Percentiles rank a stretch among this genome's conserved stretches.
These are phyloP conservation scores for Peterozyma xylosa DNA, from an alignment of 805 yeast genomes.

Conservation along the genomic window DNA sequence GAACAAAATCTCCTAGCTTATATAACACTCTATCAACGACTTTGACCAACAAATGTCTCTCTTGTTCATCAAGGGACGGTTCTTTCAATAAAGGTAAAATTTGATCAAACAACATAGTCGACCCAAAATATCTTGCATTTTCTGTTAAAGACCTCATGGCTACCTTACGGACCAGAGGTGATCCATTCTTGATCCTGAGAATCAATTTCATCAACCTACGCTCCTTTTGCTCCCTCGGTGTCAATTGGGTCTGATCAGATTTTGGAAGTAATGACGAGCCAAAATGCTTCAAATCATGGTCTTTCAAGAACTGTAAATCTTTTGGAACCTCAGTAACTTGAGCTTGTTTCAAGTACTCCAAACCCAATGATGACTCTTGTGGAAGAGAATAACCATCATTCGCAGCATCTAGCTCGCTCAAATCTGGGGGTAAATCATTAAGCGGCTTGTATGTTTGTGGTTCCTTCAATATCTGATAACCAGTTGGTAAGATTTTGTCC, in stretches of 20 bases:
- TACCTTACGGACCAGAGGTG: slow-evolving; percentile 56
- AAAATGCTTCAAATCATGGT: slow-evolving; percentile 66
- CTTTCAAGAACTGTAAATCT: slow-evolving; percentile 63
- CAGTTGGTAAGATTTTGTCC: slow-evolving; percentile 43
- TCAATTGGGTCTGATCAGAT: slow-evolving; percentile 23
- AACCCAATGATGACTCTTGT: slow-evolving; percentile 28
- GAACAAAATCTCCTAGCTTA: slow-evolving; percentile 53
- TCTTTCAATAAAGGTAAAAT: slow-evolving; percentile 75
- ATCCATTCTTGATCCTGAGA: slow-evolving; percentile 71
- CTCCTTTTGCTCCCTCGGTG: slow-evolving; percentile 51
- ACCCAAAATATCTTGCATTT: slow-evolving; percentile 58
- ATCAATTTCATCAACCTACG: slow-evolving; percentile 55
- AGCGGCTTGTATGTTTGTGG: slow-evolving; percentile 38
- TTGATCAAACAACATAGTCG: slow-evolving; percentile 58
- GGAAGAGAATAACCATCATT: slow-evolving; percentile 44
- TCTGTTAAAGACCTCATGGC: slow-evolving; percentile 64
- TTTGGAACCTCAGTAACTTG: slow-evolving; percentile 46
- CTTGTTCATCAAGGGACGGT: slow-evolving; percentile 66
- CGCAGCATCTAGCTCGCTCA: slow-evolving; percentile 16
- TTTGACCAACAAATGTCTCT: slow-evolving; percentile 75
- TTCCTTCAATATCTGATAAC: slow-evolving; percentile 34
- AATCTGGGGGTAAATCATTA: slow-evolving; percentile 26
- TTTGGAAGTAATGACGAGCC: slow-evolving; percentile 40
- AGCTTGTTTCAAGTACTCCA: slow-evolving; percentile 21
- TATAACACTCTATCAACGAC: slow-evolving; percentile 62